Evolutionary conservation across 2,329 filamentous ascomycete genomes (phyloP).

Genomic region (Exophiala dermatitidis): DNA sequence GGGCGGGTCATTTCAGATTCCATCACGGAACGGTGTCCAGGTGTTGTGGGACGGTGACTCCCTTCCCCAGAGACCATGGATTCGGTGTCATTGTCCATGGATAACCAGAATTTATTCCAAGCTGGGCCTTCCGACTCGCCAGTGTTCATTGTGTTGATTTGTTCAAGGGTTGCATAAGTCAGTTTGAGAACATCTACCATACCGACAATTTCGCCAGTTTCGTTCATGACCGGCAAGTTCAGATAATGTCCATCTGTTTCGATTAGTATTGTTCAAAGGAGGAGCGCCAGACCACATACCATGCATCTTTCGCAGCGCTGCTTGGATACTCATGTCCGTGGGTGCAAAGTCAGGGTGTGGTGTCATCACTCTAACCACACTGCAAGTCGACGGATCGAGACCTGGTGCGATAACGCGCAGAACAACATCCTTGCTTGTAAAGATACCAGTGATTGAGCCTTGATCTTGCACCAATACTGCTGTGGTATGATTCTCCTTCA

Average conservation of each 20-base stretch:
- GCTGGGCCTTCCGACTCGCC: slow-evolving; percentile 87
- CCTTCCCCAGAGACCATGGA: slow-evolving; percentile 92
- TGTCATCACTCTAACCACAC: slow-evolving; percentile 97
- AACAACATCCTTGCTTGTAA: slow-evolving; percentile 98
- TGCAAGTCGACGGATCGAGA: slow-evolving; percentile 88
- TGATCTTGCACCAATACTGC: slow-evolving; percentile 94
- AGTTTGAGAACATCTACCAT: slow-evolving; percentile 99
- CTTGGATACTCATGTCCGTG: slow-evolving; percentile 98
- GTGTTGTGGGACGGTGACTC: slow-evolving; percentile 62
- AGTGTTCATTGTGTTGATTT: slow-evolving; percentile 84
- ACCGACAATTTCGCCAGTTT: slow-evolving; percentile 90
- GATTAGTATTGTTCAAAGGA: slow-evolving; percentile 1
- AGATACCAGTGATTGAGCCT: slow-evolving; percentile 95
- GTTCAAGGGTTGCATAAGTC: slow-evolving; percentile 90
- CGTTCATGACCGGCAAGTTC: slow-evolving; percentile 97
- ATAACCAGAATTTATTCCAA: slow-evolving; percentile 99
- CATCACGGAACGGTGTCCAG: slow-evolving; percentile 67
- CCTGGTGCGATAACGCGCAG: slow-evolving; percentile 95
- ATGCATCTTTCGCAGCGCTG: slow-evolving; percentile 97
- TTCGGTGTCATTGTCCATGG: slow-evolving; percentile 87
- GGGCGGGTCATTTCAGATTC: slow-evolving; percentile 66
- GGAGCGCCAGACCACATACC: slow-evolving; percentile 50
- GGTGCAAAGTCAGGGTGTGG: slow-evolving; percentile 98
- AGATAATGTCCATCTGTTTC: slow-evolving; percentile 86
- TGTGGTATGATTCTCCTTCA: slow-evolving; percentile 99